Conservation (phyloP, 169 alveolate species). For the Plasmodium blacklocki region DNA sequence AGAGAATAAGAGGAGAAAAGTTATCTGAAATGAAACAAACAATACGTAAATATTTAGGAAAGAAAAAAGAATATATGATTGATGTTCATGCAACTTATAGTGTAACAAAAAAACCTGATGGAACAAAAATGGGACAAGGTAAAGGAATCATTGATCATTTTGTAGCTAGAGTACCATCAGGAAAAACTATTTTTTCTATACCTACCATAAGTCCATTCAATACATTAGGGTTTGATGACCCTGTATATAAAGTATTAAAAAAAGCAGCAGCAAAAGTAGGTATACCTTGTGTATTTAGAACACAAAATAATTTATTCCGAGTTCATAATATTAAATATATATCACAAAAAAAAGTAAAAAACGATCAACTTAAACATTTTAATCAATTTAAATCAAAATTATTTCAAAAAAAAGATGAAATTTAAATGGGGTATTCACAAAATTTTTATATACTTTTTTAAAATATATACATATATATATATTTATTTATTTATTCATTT, state of each 20-base stretch:
- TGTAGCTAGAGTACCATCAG: conserved; percentile 89
- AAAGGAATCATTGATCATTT: conserved; percentile 84
- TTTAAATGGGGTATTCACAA: too few species aligned
- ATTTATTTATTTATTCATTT: too few species aligned
- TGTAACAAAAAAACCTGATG: conserved; percentile 87
- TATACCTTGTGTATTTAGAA: conserved; percentile 66
- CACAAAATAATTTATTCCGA: conserved; percentile 67
- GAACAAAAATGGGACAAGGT: conserved; percentile 89
- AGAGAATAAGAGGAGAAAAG: conserved; percentile 83
- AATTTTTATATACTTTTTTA: too few species aligned
- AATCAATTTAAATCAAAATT: conserved; percentile 37
- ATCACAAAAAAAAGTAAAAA: conserved; percentile 42
- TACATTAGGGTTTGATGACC: conserved; percentile 71
- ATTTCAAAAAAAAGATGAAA: conserved; percentile 16
- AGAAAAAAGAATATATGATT: conserved; percentile 79
- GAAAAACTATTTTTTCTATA: conserved; percentile 71
- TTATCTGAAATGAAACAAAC: conserved; percentile 83
- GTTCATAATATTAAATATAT: conserved; percentile 59
- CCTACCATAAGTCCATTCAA: conserved; percentile 69
- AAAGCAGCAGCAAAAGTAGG: conserved; percentile 75
- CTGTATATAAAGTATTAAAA: conserved; percentile 63
- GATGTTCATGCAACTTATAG: conserved; percentile 88
- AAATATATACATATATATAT: too few species aligned
- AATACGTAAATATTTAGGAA: conserved; percentile 80
- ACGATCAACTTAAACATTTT: conserved; percentile 45